Evolutionary conservation across 1,284 basidiomycete genomes (phyloP), one percentile per base, ranked within the genome.

Genomic region (Puccinia triticina): DNA sequence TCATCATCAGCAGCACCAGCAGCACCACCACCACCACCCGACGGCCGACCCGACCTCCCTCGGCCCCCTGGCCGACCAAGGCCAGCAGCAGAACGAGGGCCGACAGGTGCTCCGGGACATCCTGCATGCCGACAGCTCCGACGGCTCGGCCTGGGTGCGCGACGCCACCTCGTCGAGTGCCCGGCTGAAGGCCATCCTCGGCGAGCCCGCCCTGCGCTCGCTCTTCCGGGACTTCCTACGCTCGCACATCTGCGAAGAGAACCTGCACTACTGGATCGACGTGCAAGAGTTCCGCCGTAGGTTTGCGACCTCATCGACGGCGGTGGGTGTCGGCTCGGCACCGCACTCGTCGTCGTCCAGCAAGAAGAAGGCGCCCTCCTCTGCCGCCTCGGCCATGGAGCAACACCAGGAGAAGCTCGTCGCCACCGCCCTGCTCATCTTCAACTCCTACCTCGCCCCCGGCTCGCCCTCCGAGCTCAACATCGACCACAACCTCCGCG

Each of bases 241-340:
- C 64, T 90, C 91, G 76, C 98, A 98, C 88, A 98, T 98, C 87
- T 98, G 95, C 89, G 96, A 99, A 87, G 96, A 99, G 90, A 99
- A 99, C 87, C 88, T 99, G 85, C 92, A 92, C 71, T 99, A 98
- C 89, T 99, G 95, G 93, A 88, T 98, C 79, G 97, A 98, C 86
- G 96, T 98, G 0, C 91, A 95, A 87, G 96, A 99, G 87, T 97
- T 99, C 89, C 96, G 95, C 89, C 91, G 93, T 85, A 92, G 95
- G 85, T 99, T 99, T 89, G 92, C 92, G 86, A 98, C 95, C 83
- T 97, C 96, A 0, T 96, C 93, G 5, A 95, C 93, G 85, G 94
- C 96, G 7, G 91, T 93, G 82, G 93, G 94, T 16, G 90, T 91
- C 2, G 87, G 87, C 69, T 8, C 40, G 21, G 75, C 46, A 83